Evolutionary conservation across 2,329 filamentous ascomycete species (phyloP).

Genomic region (Trichoderma koningiopsis): DNA sequence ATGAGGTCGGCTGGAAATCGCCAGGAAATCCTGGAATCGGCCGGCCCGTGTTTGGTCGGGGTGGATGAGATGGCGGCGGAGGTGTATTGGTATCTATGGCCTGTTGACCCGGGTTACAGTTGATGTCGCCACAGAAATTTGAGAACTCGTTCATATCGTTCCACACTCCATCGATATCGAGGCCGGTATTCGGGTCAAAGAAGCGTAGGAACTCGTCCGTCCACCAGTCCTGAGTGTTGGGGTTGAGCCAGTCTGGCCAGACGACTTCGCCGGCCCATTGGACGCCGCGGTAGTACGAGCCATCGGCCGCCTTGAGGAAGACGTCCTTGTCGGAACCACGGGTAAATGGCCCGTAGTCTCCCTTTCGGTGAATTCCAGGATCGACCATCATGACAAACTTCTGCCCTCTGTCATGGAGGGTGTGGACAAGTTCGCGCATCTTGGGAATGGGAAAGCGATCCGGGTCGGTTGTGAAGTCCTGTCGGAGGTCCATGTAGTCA

Average conservation of each 20-base stretch:
- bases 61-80: conserved; percentile 55
- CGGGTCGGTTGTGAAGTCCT: conserved; percentile 65
- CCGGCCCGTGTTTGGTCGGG: conserved; percentile 64
- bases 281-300: conserved; percentile 61
- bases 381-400: conserved; percentile 79
- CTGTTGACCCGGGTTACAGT: conserved; percentile 35
- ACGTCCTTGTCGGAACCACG: conserved; percentile 48
- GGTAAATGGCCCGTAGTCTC: conserved; percentile 48
- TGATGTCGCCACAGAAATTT: conserved; percentile 37
- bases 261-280: conserved; percentile 76
- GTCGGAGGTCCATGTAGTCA: conserved; percentile 63
- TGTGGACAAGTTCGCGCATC: conserved; percentile 66
- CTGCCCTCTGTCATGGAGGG: conserved; percentile 67
- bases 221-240: conserved; percentile 68
- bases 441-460: conserved; percentile 65
- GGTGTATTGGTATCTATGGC: conserved; percentile 48
- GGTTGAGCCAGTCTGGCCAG: conserved; percentile 77
- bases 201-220: conserved; percentile 65
- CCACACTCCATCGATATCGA: conserved; percentile 78
- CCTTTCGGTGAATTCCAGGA: conserved; percentile 59
- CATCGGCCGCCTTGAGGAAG: conserved; percentile 56
- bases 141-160: conserved; percentile 65
- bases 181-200: conserved; percentile 63
- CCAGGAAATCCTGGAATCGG: conserved; percentile 68
- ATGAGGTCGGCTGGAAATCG: conserved; percentile 34